A percentile compares a stretch with the other conserved stretches of the same genome.
Evolutionary conservation across 1,284 basidiomycete species (phyloP).

Genomic region (Coriolopsis trogii): DNA sequence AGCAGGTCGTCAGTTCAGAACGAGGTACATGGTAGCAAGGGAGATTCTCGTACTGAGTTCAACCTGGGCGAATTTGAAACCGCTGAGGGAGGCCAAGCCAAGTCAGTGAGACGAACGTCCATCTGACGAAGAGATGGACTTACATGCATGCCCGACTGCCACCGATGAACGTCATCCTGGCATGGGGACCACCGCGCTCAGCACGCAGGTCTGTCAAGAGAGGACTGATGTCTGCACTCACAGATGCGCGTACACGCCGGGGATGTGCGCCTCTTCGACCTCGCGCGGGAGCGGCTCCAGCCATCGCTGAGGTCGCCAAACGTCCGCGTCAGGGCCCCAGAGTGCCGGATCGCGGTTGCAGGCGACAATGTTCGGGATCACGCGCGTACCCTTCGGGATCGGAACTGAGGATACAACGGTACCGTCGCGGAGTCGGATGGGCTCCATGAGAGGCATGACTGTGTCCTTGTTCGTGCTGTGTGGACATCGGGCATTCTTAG

Average conservation of each 20-base stretch:
- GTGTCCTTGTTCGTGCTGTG: constrained; percentile 2
- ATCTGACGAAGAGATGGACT: constrained; percentile 2
- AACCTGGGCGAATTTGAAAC: constrained; percentile 19
- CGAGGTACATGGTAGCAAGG: neutral
- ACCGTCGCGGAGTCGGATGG: constrained; percentile 16
- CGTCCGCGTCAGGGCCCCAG: constrained; percentile 7
- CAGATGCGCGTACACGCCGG: constrained; percentile 14
- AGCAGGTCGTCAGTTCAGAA: neutral
- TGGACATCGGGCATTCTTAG: too few relatives aligned
- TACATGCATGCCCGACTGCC: constrained; percentile 36
- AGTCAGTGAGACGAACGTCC: neutral
- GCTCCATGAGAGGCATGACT: constrained; percentile 7
- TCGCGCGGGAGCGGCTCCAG: constrained; percentile 8
- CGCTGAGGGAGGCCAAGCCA: constrained; percentile 4
- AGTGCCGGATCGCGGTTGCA: constrained; percentile 1
- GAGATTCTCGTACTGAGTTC: constrained; percentile 18
- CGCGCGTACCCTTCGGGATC: constrained; percentile 14
- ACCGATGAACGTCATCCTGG: constrained; percentile 36
- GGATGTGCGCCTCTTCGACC: constrained; percentile 11
- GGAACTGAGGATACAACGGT: constrained; percentile 5
- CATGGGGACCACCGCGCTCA: neutral
- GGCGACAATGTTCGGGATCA: constrained; percentile 9
- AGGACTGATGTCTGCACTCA: too few relatives aligned
- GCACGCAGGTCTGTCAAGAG: too few relatives aligned
- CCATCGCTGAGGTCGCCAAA: constrained; percentile 13